phyloP scores from a whole-genome alignment of 148 eudicot species.

The Camellia japonica region DNA sequence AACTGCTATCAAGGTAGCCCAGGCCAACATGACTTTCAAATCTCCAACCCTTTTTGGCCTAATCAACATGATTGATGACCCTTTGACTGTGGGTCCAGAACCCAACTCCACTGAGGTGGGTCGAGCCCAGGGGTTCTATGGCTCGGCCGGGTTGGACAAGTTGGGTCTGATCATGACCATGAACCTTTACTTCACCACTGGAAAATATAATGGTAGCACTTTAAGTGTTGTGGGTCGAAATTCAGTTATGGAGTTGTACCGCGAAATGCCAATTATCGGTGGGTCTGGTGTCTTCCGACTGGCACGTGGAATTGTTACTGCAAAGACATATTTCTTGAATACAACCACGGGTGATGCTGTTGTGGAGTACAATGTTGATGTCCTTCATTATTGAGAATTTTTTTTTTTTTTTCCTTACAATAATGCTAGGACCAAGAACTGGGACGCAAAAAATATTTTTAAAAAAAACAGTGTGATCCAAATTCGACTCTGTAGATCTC shows the following conservation, averaged over 20 bases:
- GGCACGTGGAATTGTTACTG: constrained; percentile 38
- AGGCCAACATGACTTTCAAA: not conserved
- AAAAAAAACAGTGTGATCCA: too few species aligned
- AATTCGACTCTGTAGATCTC: too few species aligned
- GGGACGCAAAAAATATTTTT: too few species aligned
- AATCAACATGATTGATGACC: constrained; percentile 12
- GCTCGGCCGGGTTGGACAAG: constrained; percentile 14
- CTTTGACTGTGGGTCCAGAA: constrained; percentile 20
- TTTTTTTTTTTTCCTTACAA: too few species aligned
- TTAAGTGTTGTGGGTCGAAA: constrained; percentile 32
- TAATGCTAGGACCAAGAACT: not conserved
- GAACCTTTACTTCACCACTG: constrained; percentile 24
- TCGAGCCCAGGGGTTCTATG: constrained; percentile 21
- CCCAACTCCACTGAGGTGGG: constrained; percentile 21
- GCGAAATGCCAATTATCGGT: constrained; percentile 43
- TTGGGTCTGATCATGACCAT: constrained; percentile 22
- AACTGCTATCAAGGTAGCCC: constrained; percentile 14
- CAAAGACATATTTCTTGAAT: constrained; percentile 31
- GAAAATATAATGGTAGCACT: constrained; percentile 42
- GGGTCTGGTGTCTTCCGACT: constrained; percentile 42
- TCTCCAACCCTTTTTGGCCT: constrained; percentile 7
- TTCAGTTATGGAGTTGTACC: constrained; percentile 10
- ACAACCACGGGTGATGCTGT: constrained; percentile 28
- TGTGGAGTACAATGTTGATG: constrained; percentile 38
- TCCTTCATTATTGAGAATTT: constrained; percentile 21